phyloP scores from a whole-genome alignment of 2,329 filamentous ascomycete genomes.

The Metarhizium brunneum region DNA sequence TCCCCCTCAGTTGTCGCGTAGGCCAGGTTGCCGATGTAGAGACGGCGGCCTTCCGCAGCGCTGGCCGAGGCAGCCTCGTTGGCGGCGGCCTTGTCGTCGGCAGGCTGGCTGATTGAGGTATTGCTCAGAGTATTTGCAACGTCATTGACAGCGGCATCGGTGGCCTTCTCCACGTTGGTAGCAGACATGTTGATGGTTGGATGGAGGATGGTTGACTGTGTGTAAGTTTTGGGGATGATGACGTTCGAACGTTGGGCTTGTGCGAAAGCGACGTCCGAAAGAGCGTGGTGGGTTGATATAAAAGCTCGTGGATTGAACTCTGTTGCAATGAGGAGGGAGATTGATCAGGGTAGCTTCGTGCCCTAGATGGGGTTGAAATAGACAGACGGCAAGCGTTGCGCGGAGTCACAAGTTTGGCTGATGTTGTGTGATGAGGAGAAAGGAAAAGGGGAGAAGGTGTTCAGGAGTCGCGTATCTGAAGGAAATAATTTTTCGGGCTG shows the following conservation, averaged over 20 bases:
- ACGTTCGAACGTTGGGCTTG: conserved; percentile 29
- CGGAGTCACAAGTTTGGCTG: conserved; percentile 36
- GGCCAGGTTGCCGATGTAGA: conserved; percentile 99
- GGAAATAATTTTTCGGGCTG: conserved; percentile 27
- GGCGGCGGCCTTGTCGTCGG: conserved; percentile 52
- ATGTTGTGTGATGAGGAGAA: conserved; percentile 32
- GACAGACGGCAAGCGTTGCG: conserved; percentile 39
- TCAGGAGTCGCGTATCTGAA: conserved; percentile 26
- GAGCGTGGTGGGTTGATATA: conserved; percentile 19
- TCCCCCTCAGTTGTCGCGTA: conserved; percentile 99
- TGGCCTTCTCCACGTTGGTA: conserved; percentile 53
- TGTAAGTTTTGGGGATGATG: conserved; percentile 26
- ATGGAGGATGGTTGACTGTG: conserved; percentile 38
- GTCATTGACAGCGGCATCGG: conserved; percentile 62
- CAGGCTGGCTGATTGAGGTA: conserved; percentile 50
- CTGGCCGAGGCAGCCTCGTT: conserved; percentile 91
- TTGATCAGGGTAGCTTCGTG: conserved; percentile 76
- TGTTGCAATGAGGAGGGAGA: conserved; percentile 55
- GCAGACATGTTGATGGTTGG: conserved; percentile 70
- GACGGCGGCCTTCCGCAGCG: conserved; percentile 95
- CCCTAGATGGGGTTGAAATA: conserved; percentile 56
- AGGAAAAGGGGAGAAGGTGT: conserved; percentile 18
- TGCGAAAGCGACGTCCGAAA: conserved; percentile 35
- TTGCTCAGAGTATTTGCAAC: conserved; percentile 66
- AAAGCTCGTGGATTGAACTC: conserved; percentile 47